Conservation (phyloP, 1,284 basidiomycete species). For the Pseudozyma tsukubaensis region DNA sequence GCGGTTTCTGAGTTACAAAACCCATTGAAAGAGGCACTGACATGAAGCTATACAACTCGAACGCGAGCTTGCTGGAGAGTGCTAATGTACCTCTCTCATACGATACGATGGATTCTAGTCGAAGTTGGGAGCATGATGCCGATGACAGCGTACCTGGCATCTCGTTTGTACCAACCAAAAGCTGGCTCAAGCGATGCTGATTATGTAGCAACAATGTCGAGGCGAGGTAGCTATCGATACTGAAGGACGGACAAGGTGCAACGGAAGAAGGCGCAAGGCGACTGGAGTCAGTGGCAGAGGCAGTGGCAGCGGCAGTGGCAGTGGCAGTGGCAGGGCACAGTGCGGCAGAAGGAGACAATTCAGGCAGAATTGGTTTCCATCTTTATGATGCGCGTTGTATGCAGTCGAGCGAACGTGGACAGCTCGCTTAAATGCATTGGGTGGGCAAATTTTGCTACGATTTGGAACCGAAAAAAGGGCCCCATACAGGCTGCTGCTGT, state of each 20-base stretch:
- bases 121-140: not conserved
- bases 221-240: too few species aligned
- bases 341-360: not conserved
- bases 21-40: too few species aligned
- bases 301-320: not conserved
- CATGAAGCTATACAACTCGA: too few species aligned
- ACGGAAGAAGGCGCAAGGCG: too few species aligned
- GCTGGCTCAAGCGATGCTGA: not conserved
- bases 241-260: too few species aligned
- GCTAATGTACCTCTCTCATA: too few species aligned
- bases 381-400: constrained; percentile 5
- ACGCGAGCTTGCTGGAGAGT: too few species aligned
- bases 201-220: not conserved
- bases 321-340: not conserved
- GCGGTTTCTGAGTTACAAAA: not conserved
- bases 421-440: constrained; percentile 27
- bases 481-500: too few species aligned
- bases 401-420: constrained; percentile 47
- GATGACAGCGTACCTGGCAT: not conserved
- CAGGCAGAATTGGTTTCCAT: not conserved
- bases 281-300: not conserved
- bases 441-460: constrained; percentile 7
- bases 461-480: too few species aligned
- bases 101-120: not conserved
- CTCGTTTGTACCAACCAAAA: not conserved